phyloP scores from a whole-genome alignment of 2,329 filamentous ascomycete genomes.

The Scedosporium boydii region DNA sequence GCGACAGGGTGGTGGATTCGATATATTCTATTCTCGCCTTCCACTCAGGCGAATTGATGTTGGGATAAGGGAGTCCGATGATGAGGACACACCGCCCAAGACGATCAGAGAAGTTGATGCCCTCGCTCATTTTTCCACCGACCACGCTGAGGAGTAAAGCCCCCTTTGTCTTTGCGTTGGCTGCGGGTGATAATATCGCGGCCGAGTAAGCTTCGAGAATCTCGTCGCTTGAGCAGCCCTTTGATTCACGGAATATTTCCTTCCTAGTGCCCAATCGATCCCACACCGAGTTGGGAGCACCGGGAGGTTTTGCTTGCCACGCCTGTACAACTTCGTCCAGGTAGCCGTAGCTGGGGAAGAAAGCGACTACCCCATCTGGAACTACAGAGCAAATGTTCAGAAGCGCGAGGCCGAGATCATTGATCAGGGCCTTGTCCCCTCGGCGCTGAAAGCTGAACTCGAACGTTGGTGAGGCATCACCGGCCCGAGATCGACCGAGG shows the following conservation, averaged over 20 bases:
- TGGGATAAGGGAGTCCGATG: conserved; percentile 89
- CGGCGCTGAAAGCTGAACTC: conserved; percentile 84
- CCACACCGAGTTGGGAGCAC: conserved; percentile 39
- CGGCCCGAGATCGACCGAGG: conserved; percentile 27
- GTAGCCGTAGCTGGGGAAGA: conserved; percentile 93
- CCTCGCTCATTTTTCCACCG: conserved; percentile 90
- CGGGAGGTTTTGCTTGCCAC: conserved; percentile 41
- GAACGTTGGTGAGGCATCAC: conserved; percentile 35
- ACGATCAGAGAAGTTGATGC: conserved; percentile 93
- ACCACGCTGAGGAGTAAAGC: conserved; percentile 84
- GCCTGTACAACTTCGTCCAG: conserved; percentile 60
- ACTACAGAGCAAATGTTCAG: conserved; percentile 63
- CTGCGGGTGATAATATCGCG: conserved; percentile 41
- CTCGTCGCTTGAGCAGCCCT: conserved; percentile 52
- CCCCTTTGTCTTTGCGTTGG: conserved; percentile 35
- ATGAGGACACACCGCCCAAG: conserved; percentile 85
- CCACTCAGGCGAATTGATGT: conserved; percentile 83
- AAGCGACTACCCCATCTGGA: conserved; percentile 83
- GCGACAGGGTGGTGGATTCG: conserved; percentile 45
- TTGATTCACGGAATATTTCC: conserved; percentile 49
- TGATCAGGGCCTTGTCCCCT: conserved; percentile 57
- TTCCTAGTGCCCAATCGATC: conserved; percentile 50
- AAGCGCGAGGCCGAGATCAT: conserved; percentile 65
- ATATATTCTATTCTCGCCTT: conserved; percentile 85
- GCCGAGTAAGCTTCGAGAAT: conserved; percentile 64